Evolutionary conservation across 176 grass and related monocot genomes (phyloP), one percentile per base, ranked within the genome.

Genomic region (Triticum dicoccoides): DNA sequence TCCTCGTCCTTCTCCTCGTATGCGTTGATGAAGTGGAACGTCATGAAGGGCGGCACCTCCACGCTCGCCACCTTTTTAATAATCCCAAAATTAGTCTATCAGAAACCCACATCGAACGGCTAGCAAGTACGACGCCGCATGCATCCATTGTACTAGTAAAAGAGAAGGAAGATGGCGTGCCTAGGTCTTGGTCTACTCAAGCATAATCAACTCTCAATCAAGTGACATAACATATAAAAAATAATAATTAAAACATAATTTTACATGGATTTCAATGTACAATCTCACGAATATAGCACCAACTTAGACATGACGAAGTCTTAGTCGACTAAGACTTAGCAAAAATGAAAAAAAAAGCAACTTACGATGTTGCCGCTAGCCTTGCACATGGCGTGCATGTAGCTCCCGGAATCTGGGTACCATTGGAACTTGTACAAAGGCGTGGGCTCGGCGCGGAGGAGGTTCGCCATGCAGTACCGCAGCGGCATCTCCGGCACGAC

Each of bases 11-110:
- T 87, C 80, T 99, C 94, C 84, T 99, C 97, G 72, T 94, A 99
- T 42, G 97, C 97, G 77, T 99, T 99, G 87, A 99, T 93, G 90
- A 90, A 99, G 90, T 99, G 97, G 89, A 99, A 99, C 25, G 97
- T 99, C 69, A 99, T 89, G 79, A 21, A 99, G 5, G 97, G 97
- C 29, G 97, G 94, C 61, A 99, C 97, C 87, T 99, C 94, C 12
- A 96, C 97, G 79, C 92, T 96, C 7, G 97, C 90, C 87, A 96
- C 95, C 95, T 93, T 93, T 30, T 30, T 38, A 37, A 39, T 35
- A 42, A 42, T 41, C 39, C 8, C 9, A 42, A 42, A 10, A 42
- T 11, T 42, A 42, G 41, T 42, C 8, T 14, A 49, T 65, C 12
- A 59, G 21, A 62, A 77, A 62, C 47, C 61, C 9, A 15, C 45